Evolutionary conservation across 2,329 filamentous ascomycete genomes (phyloP).

Genomic region (Aspergillus tubingensis): DNA sequence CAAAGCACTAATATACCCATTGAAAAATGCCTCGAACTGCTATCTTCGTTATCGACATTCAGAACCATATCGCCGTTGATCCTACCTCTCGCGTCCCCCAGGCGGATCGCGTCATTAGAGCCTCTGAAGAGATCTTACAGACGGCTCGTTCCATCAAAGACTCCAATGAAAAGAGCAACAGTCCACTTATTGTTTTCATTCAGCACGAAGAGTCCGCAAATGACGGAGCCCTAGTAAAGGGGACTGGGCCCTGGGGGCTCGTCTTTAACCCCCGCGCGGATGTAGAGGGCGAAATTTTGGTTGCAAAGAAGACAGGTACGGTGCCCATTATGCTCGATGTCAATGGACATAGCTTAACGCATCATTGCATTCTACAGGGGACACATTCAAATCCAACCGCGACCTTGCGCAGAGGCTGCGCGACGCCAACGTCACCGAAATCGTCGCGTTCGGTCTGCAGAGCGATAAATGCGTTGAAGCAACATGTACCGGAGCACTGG

Average conservation of each 20-base stretch:
- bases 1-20: background rate
- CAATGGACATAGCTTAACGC: background rate
- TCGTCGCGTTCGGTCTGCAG: conserved; percentile 1
- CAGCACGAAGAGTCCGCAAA: background rate
- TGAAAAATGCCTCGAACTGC: background rate
- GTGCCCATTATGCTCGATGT: background rate
- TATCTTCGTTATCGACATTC: conserved; percentile 8
- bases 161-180: background rate
- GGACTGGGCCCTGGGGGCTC: conserved; percentile 1
- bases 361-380: background rate
- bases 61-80: background rate
- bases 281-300: background rate
- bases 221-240: background rate
- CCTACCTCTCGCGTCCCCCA: conserved; percentile 4
- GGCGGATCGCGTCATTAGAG: background rate
- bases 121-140: background rate
- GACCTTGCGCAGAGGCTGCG: background rate
- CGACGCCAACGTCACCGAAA: background rate
- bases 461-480: conserved; percentile 3
- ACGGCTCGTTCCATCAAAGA: background rate
- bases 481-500: conserved; percentile 4
- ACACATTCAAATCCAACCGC: conserved; percentile 9
- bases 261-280: background rate
- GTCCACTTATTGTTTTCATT: background rate
- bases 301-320: conserved; percentile 3